Evolutionary conservation across 208 protist species (phyloP).

Genomic region (Trichomonas tenax): DNA sequence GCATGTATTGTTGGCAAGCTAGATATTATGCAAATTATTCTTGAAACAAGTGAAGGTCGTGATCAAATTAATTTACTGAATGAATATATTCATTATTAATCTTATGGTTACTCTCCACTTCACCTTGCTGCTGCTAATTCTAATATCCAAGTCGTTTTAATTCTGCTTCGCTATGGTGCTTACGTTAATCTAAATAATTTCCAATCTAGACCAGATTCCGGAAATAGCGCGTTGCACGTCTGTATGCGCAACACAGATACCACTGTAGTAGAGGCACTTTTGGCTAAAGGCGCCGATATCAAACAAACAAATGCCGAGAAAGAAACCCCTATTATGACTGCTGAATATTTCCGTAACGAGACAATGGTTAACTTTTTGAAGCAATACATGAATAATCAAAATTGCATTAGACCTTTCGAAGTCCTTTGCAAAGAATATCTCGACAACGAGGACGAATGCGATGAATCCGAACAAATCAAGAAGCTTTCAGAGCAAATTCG

Average conservation of each 20-base stretch:
- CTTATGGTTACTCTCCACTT: background rate
- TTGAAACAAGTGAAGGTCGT: background rate
- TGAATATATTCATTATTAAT: background rate
- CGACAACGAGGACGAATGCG: background rate
- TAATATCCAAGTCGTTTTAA: background rate
- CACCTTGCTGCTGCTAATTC: background rate
- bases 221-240: background rate
- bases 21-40: slow-evolving; percentile 1
- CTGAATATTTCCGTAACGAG: background rate
- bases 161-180: background rate
- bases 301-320: background rate
- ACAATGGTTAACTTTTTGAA: background rate
- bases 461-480: background rate
- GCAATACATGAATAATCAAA: no score
- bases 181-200: background rate
- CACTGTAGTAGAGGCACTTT: background rate
- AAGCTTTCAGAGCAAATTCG: background rate
- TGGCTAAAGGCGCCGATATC: background rate
- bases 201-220: background rate
- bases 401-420: background rate
- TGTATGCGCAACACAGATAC: background rate
- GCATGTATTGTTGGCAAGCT: background rate
- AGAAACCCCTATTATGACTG: background rate
- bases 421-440: background rate
- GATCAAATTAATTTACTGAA: background rate